A percentile compares a stretch with the other conserved stretches of the same genome.
These are phyloP conservation scores for Teratosphaeriaceae sp. DNA, from an alignment of 2,329 filamentous ascomycete species.

Conservation along the genomic window DNA sequence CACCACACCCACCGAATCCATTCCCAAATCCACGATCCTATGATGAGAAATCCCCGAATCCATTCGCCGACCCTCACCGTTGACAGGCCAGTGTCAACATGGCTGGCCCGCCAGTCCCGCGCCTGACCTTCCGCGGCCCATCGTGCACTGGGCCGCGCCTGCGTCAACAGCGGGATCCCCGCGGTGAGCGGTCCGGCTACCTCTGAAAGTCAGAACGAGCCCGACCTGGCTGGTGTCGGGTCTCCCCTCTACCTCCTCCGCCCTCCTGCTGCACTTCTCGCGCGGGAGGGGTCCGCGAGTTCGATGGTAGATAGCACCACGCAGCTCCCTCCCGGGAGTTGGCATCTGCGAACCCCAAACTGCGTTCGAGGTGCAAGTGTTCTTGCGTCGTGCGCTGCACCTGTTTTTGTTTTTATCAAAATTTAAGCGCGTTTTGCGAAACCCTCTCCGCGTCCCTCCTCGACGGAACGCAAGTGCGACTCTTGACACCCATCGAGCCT, in stretches of 20 bases:
- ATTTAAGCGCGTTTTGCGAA: no score
- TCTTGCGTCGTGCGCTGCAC: conserved; percentile 30
- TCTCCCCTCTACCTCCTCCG: conserved; percentile 12
- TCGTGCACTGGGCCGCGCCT: conserved; percentile 28
- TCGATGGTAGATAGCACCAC: conserved; percentile 31
- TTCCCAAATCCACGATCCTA: conserved; percentile 23
- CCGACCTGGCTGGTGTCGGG: conserved; percentile 25
- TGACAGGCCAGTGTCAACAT: conserved; percentile 32
- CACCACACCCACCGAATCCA: conserved; percentile 23
- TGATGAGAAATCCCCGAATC: conserved; percentile 23
- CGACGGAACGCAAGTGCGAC: conserved; percentile 12
- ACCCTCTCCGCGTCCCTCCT: conserved; percentile 19
- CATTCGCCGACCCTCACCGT: conserved; percentile 35
- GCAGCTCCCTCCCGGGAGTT: conserved; percentile 29
- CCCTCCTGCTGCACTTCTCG: conserved; percentile 18
- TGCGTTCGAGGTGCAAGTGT: conserved; percentile 28
- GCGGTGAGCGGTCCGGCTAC: conserved; percentile 8
- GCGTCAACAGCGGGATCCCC: conserved; percentile 31
- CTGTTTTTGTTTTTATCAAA: conserved; percentile 20
- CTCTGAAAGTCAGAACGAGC: conserved; percentile 28
- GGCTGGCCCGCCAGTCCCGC: conserved; percentile 28
- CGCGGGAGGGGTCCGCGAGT: conserved; percentile 27
- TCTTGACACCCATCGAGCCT: conserved; percentile 8
- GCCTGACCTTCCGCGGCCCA: conserved; percentile 37
- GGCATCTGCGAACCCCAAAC: conserved; percentile 27